Percentiles rank a stretch among this genome's conserved stretches.
Conservation (phyloP, 2,329 filamentous ascomycete genomes). For the Pseudogymnoascus destructans region DNA sequence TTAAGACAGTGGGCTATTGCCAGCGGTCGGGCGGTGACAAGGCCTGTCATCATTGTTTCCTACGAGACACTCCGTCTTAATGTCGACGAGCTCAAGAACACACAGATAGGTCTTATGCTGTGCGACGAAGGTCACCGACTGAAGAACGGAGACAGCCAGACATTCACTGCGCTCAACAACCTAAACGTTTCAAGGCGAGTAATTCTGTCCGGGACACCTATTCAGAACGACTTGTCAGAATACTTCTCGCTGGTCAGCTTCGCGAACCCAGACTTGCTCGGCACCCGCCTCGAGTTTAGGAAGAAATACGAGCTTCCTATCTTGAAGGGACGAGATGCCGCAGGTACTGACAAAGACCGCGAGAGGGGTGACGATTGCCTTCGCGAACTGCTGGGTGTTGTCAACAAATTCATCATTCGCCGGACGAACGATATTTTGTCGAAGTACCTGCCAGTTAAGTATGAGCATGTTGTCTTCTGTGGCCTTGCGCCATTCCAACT, state of each 20-base stretch:
- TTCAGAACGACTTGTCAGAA: conserved; percentile 96
- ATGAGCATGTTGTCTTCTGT: conserved; percentile 98
- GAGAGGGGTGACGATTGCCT: conserved; percentile 75
- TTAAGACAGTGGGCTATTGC: conserved; percentile 91
- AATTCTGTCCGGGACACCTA: conserved; percentile 91
- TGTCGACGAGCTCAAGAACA: conserved; percentile 77
- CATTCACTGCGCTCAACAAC: conserved; percentile 79
- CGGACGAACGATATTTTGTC: conserved; percentile 95
- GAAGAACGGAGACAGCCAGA: conserved; percentile 94
- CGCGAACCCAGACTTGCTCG: conserved; percentile 84
- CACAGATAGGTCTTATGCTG: conserved; percentile 80
- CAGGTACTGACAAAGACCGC: conserved; percentile 69
- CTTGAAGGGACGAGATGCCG: conserved; percentile 77
- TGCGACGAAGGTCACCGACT: conserved; percentile 94
- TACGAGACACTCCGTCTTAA: conserved; percentile 93
- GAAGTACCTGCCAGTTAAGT: conserved; percentile 95
- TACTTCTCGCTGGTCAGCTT: conserved; percentile 96
- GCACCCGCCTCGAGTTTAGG: conserved; percentile 78
- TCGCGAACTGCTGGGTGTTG: conserved; percentile 63
- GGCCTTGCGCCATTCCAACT: conserved; percentile 86
- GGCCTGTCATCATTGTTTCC: conserved; percentile 92
- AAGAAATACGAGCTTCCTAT: conserved; percentile 93
- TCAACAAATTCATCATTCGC: conserved; percentile 98
- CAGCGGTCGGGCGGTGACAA: conserved; percentile 73
- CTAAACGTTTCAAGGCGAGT: conserved; percentile 84